phyloP scores from a whole-genome alignment of 495 filamentous ascomycete species.

The Daldinia caldariorum region DNA sequence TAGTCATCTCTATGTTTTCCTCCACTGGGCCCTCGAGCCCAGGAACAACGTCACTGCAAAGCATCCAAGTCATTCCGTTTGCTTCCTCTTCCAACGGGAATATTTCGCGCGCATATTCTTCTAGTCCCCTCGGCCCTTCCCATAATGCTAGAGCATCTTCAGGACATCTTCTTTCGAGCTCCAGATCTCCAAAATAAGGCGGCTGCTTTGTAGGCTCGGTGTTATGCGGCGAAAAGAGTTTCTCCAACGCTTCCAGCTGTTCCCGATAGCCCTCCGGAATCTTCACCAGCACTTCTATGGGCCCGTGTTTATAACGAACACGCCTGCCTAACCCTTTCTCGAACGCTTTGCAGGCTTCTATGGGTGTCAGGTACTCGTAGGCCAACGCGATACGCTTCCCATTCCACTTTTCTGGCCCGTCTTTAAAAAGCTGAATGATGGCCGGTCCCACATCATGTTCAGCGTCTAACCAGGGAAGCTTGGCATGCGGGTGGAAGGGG shows the following conservation, averaged over 20 bases:
- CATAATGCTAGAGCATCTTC: slow-evolving; percentile 80
- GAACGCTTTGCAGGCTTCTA: slow-evolving; percentile 83
- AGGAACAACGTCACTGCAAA: slow-evolving; percentile 52
- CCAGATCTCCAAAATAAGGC: slow-evolving; percentile 63
- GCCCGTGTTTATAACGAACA: slow-evolving; percentile 78
- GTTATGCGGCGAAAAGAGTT: slow-evolving; percentile 67
- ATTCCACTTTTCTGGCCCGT: slow-evolving; percentile 86
- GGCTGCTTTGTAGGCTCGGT: slow-evolving; percentile 64
- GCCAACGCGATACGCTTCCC: slow-evolving; percentile 92
- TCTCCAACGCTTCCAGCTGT: slow-evolving; percentile 79
- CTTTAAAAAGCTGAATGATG: slow-evolving; percentile 93
- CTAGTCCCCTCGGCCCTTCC: slow-evolving; percentile 90
- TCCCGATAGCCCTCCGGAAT: slow-evolving; percentile 90
- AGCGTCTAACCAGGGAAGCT: slow-evolving; percentile 95
- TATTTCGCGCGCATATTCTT: slow-evolving; percentile 95
- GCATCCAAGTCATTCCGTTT: slow-evolving; percentile 94
- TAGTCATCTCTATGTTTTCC: slow-evolving; percentile 40
- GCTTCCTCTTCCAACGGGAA: slow-evolving; percentile 94
- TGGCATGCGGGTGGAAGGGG: slow-evolving; percentile 87
- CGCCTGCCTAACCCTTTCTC: slow-evolving; percentile 77
- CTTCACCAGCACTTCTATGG: slow-evolving; percentile 84
- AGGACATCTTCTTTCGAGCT: slow-evolving; percentile 69
- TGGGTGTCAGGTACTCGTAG: slow-evolving; percentile 87
- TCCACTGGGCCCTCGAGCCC: slow-evolving; percentile 36
- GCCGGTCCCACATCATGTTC: slow-evolving; percentile 98